phyloP scores from a whole-genome alignment of 441 rosid genomes.

The Brassica hybrid region DNA sequence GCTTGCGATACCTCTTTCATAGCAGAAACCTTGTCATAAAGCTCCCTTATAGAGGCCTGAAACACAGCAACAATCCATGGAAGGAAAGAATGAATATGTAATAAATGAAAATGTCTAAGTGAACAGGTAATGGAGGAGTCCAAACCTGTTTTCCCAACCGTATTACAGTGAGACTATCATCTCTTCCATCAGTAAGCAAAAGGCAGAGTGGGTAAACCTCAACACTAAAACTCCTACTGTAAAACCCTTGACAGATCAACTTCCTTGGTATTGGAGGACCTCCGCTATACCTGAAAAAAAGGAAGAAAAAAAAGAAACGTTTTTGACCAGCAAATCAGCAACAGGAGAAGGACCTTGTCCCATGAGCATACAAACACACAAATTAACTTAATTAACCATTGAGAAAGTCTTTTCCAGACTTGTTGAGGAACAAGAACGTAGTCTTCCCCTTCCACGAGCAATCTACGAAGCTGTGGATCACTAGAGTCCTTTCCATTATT shows the following conservation, averaged over 20 bases:
- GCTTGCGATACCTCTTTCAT: constrained; percentile 56
- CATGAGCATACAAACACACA: neutral
- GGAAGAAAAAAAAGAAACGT: neutral
- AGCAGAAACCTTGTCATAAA: constrained; percentile 66
- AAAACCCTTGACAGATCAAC: constrained; percentile 74
- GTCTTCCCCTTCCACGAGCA: constrained; percentile 68
- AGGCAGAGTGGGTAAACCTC: constrained; percentile 92
- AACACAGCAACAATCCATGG: constrained; percentile 31
- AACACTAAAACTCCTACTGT: constrained; percentile 61
- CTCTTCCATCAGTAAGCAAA: constrained; percentile 73
- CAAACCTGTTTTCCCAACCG: constrained; percentile 82
- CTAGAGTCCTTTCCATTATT: constrained; percentile 39
- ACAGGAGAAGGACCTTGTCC: neutral
- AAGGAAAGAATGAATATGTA: constrained; percentile 14
- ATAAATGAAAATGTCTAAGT: too few species aligned
- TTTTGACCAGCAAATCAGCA: neutral
- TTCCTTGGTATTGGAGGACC: constrained; percentile 89
- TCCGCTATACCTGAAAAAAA: constrained; percentile 74
- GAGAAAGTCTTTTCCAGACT: constrained; percentile 82
- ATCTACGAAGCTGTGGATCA: constrained; percentile 56
- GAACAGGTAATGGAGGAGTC: neutral
- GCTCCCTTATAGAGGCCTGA: constrained; percentile 76
- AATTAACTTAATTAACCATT: constrained; percentile 53
- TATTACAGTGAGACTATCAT: constrained; percentile 53
- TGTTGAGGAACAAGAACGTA: constrained; percentile 75